Evolutionary conservation across 2,329 filamentous ascomycete species (phyloP).

Genomic region (Clarireedia hainanense): DNA sequence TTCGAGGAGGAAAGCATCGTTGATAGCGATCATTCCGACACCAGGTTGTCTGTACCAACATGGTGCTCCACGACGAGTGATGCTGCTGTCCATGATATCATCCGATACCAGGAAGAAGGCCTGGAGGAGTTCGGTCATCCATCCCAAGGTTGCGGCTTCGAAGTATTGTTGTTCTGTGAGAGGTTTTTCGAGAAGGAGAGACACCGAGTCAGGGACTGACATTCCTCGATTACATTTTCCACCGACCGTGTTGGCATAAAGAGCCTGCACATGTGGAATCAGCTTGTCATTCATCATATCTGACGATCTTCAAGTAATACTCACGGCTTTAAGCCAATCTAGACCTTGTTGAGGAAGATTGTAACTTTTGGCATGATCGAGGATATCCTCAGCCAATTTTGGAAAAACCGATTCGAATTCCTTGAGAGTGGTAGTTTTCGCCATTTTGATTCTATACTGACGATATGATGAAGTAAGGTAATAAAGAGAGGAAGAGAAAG

Average conservation of each 20-base stretch:
- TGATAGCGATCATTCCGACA: slow-evolving; percentile 95
- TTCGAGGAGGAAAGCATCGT: slow-evolving; percentile 96
- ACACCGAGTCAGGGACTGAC: slow-evolving; percentile 87
- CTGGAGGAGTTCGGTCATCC: slow-evolving; percentile 97
- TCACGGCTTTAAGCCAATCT: slow-evolving; percentile 65
- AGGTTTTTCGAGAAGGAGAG: slow-evolving; percentile 64
- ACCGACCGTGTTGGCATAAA: slow-evolving; percentile 80
- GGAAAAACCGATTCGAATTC: slow-evolving; percentile 91
- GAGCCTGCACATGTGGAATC: slow-evolving; percentile 44
- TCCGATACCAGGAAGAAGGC: slow-evolving; percentile 98
- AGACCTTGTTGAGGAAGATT: slow-evolving; percentile 74
- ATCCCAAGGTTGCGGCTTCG: slow-evolving; percentile 78
- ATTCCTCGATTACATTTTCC: slow-evolving; percentile 99
- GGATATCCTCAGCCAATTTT: slow-evolving; percentile 72
- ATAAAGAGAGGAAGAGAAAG: not conserved
- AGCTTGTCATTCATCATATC: slow-evolving; percentile 2
- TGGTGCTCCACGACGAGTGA: slow-evolving; percentile 86
- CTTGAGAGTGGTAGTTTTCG: slow-evolving; percentile 66
- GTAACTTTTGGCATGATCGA: slow-evolving; percentile 71
- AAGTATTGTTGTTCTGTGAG: slow-evolving; percentile 82
- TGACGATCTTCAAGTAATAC: slow-evolving; percentile 3
- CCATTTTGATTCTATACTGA: slow-evolving; percentile 37
- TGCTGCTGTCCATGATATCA: slow-evolving; percentile 96
- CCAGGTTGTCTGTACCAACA: slow-evolving; percentile 93
- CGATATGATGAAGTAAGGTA: not conserved